Evolutionary conservation across 164 flowering plant genomes (phyloP), one percentile per base, ranked within the genome.

Genomic region (Vitis amurensis): DNA sequence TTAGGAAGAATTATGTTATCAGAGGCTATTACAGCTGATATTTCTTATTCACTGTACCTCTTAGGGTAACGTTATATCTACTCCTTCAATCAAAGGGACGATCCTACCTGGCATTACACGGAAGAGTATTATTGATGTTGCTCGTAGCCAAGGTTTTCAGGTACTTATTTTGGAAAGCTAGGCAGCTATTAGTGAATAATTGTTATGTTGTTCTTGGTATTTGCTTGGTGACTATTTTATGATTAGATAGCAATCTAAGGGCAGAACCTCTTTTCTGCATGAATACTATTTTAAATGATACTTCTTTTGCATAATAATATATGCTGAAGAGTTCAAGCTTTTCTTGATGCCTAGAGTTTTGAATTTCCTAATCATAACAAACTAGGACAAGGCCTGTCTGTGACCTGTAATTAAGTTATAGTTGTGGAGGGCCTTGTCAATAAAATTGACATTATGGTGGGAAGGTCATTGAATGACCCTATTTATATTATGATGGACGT

Each of bases 31-130:
- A 50, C 31, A n/a, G 9, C 27, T 75, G 4, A 50, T 27, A 9
- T 66, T 73, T 31, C 50, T 66, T 30, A 23, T 44, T 61, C 50
- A 10, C 47, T 62, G n/a, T 68, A 62, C 51, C 15, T 55, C 8
- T 4, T 71, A 95, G 97, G 91, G 76, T 69, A 84, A 89, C 50
- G 76, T 71, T 11, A 85, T 95, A 63, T 81, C 89, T 17, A 95
- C 98, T 73, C 99, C 99, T 69, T 89, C 88, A 59, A 82, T 93
- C 9, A 81, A 84, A 78, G 99, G 99, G 68, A 95, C 98, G 4
- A 95, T 95, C 68, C 84, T 93, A 37, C 98, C 99, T 66, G 99
- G 99, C 67, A 91, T 93, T 68, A 95, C 99, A 0, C 71, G 99
- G 67, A 91, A 95, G 81, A 95, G 99, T 77, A 86, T 95, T 74